phyloP scores from a whole-genome alignment of 805 yeast species.

The Candida fluviatilis region DNA sequence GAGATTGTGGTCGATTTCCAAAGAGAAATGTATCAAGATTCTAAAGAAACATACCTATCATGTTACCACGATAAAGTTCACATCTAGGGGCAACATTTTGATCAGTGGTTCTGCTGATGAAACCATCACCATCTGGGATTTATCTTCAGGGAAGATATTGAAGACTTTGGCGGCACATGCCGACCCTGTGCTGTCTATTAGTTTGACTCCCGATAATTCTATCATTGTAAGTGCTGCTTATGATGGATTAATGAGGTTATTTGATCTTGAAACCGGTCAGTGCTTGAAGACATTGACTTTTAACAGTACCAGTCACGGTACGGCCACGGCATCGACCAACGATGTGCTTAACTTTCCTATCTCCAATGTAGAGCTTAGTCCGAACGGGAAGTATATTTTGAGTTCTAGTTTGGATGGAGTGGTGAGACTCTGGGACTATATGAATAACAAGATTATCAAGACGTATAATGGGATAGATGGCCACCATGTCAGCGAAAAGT shows the following conservation, averaged over 20 bases:
- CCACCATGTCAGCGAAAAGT: conserved; percentile 45
- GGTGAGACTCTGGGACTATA: conserved; percentile 81
- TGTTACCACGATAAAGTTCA: conserved; percentile 68
- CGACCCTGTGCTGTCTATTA: conserved; percentile 78
- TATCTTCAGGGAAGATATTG: conserved; percentile 60
- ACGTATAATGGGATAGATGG: conserved; percentile 45
- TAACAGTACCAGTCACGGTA: conserved; percentile 58
- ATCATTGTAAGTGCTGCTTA: conserved; percentile 82
- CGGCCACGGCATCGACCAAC: conserved; percentile 53
- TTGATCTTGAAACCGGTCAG: conserved; percentile 86
- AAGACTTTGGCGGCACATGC: conserved; percentile 89
- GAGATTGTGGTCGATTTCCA: conserved; percentile 61
- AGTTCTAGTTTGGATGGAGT: conserved; percentile 80
- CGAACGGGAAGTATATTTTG: conserved; percentile 74
- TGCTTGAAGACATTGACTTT: conserved; percentile 86
- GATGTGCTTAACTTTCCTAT: conserved; percentile 63
- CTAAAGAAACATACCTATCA: conserved; percentile 82
- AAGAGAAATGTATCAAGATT: conserved; percentile 46
- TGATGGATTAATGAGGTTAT: conserved; percentile 87
- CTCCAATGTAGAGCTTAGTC: conserved; percentile 65
- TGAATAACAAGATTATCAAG: conserved; percentile 74
- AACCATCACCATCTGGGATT: conserved; percentile 88
- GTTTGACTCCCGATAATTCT: conserved; percentile 74
- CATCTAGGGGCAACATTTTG: conserved; percentile 69
- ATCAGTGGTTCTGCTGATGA: conserved; percentile 88